These are phyloP conservation scores for Erodium trifolium DNA, from an alignment of 441 rosid genomes.

Conservation along the genomic window DNA sequence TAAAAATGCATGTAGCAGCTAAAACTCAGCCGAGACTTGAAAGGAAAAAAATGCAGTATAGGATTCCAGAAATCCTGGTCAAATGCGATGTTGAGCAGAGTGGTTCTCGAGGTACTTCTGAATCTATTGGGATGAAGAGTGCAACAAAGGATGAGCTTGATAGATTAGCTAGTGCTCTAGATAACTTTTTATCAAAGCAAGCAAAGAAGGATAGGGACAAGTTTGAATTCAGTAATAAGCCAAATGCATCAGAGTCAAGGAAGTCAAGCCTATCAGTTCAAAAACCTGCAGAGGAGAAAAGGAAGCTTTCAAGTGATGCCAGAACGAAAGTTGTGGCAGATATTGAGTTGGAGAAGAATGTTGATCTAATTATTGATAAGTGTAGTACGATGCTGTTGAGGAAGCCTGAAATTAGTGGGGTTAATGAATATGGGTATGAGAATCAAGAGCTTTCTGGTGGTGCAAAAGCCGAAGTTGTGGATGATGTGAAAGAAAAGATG, in stretches of 20 bases:
- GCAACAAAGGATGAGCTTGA: background rate
- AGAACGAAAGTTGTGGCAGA: conserved; percentile 7
- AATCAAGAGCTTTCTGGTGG: conserved; percentile 25
- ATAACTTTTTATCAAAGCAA: background rate
- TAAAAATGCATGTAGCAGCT: conserved; percentile 39
- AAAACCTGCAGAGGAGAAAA: too few relatives aligned
- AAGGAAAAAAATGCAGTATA: background rate
- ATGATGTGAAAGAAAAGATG: conserved; percentile 12
- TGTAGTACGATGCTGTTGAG: background rate
- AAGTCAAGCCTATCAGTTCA: too few relatives aligned
- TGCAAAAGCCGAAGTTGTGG: conserved; percentile 12
- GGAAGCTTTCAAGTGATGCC: conserved; percentile 50
- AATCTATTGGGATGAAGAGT: too few relatives aligned
- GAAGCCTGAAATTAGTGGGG: background rate
- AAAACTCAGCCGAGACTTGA: background rate
- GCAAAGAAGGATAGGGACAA: background rate
- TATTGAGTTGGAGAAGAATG: too few relatives aligned
- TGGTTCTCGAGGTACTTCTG: too few relatives aligned
- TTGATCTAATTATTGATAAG: too few relatives aligned
- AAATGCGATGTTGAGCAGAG: too few relatives aligned
- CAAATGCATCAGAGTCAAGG: too few relatives aligned
- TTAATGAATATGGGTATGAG: conserved; percentile 1
- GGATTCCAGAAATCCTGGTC: too few relatives aligned
- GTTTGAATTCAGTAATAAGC: too few relatives aligned
- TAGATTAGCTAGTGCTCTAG: background rate